A percentile compares a stretch with the other conserved stretches of the same genome.
phyloP scores from a whole-genome alignment of 441 rosid species.

The Adansonia rubrostipa region DNA sequence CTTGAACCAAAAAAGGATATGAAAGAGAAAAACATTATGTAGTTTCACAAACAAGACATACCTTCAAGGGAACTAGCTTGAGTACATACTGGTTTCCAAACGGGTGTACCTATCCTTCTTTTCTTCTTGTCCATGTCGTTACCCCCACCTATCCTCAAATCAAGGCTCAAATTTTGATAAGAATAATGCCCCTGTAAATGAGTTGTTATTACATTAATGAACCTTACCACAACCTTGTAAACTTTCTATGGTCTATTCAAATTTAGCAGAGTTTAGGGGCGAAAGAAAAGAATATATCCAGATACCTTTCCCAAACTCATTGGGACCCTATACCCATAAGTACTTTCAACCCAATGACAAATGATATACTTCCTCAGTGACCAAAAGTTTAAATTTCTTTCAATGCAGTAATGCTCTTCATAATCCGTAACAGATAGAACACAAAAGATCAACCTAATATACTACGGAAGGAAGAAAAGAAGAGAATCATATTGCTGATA shows the following conservation, averaged over 20 bases:
- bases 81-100: slow-evolving; percentile 64
- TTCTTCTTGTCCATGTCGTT: slow-evolving; percentile 46
- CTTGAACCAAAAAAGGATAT: not conserved
- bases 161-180: slow-evolving; percentile 40
- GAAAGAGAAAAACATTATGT: not conserved
- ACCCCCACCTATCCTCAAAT: slow-evolving; percentile 38
- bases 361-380: not conserved
- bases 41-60: slow-evolving; percentile 32
- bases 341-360: not conserved
- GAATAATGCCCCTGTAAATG: slow-evolving; percentile 35
- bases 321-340: not conserved
- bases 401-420: not conserved
- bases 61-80: slow-evolving; percentile 50
- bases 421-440: not conserved
- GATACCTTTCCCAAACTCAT: not conserved
- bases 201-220: slow-evolving; percentile 19
- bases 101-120: slow-evolving; percentile 40
- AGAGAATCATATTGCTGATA: not conserved
- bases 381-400: not conserved
- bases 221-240: slow-evolving; percentile 14
- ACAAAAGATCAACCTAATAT: not conserved
- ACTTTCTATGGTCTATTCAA: slow-evolving; percentile 2
- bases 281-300: not conserved
- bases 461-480: not conserved
- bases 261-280: not conserved